These are phyloP conservation scores for Penicillium cataractarum DNA, from an alignment of 495 filamentous ascomycete genomes.

Conservation along the genomic window DNA sequence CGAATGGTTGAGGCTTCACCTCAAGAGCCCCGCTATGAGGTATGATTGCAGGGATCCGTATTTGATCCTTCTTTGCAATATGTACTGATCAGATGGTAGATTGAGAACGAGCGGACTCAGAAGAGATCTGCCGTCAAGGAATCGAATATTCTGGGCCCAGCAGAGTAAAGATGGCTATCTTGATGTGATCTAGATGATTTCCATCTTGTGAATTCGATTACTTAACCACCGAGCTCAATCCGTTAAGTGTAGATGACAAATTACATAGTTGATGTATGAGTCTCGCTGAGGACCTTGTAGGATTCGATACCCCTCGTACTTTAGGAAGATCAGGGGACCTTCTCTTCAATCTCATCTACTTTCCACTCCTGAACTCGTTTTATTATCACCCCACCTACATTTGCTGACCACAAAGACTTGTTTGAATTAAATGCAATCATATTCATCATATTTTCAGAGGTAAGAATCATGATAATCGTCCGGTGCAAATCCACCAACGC, in stretches of 20 bases:
- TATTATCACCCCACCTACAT: too few species aligned
- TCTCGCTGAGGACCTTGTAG: conserved; percentile 4
- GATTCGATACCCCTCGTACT: background rate
- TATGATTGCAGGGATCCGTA: background rate
- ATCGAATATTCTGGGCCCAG: conserved; percentile 39
- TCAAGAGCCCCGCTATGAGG: conserved; percentile 36
- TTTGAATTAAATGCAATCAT: conserved; percentile 11
- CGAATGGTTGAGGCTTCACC: conserved; percentile 30
- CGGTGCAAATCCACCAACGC: conserved; percentile 13
- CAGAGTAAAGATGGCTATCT: conserved; percentile 19
- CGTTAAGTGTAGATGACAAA: background rate
- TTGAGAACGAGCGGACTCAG: conserved; percentile 40
- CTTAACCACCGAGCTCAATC: background rate
- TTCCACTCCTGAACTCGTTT: too few species aligned
- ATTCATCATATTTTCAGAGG: conserved; percentile 26
- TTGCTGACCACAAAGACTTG: background rate
- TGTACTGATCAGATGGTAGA: conserved; percentile 19
- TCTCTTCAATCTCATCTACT: too few species aligned
- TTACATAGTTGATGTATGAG: background rate
- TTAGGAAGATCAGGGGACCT: background rate
- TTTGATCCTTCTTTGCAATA: too few species aligned
- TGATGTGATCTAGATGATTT: background rate
- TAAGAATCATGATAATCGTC: conserved; percentile 21
- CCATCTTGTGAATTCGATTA: background rate
- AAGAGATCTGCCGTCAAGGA: conserved; percentile 42